Base-by-base conservation (phyloP, 2,329 filamentous ascomycete genomes). In the Helotiales sp. region DNA sequence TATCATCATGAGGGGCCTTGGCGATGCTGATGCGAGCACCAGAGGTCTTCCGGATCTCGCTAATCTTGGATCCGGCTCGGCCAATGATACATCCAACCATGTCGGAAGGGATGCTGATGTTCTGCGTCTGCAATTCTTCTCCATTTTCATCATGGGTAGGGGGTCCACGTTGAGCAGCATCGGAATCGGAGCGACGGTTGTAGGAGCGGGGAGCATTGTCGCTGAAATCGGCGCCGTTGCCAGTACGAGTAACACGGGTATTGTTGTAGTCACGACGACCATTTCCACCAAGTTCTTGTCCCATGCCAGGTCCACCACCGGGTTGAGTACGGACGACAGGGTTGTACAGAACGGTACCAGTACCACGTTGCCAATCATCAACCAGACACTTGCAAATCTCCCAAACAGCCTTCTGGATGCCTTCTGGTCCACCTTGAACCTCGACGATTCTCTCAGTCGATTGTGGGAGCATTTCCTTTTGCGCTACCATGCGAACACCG, bases 81-180 rank as follows among this genome's bases (percentile, higher is more conserved):
- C 95, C 95, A 73, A 99, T 99, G 78, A 99, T 99, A 78, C 95
- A 99, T 67, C 95, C 95, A 74, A 99, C 95, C 95, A 99, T 99
- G 79, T 99, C 95, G 48, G 95, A 93, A 25, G 95, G 95, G 70
- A 99, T 99, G 81, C 92, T 97, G 77, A 99, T 99, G 79, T 99
- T 99, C 73, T 99, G 95, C 1, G 95, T 99, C 76, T 97, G 93
- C 61, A 98, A 90, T 75, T 97, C 93, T 73, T 98, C 95, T 62
- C 95, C 95, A 64, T 98, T 96, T 76, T 98, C 93, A 62, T 95
- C 93, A 70, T 96, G 90, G 44, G 91, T 91, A 22, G 91, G 92
- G 42, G 90, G 91, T 55, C 90, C 90, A 62, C 92, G 90, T 66
- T 82, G 83, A 63, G 85, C 87, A 63, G 88, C 87, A 72, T 97